Evolutionary conservation across 768 basidiomycete species (phyloP).

Genomic region (Collybia sordida): DNA sequence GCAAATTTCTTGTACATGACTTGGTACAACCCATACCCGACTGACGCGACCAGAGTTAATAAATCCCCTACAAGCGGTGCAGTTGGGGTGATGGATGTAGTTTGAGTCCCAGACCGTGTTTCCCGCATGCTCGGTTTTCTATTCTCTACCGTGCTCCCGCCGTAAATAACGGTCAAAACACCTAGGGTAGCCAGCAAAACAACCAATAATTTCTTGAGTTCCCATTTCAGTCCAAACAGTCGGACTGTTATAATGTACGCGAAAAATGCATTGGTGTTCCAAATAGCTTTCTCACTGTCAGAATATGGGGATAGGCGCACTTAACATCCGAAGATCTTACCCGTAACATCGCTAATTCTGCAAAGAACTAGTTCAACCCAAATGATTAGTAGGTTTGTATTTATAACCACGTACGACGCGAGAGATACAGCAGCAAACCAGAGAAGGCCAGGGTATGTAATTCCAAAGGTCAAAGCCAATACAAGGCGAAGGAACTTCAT

Average conservation of each 20-base stretch:
- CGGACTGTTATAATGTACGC: constrained; percentile 85
- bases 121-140: constrained; percentile 9
- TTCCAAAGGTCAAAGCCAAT: constrained; percentile 49
- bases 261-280: constrained; percentile 91
- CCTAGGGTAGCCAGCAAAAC: constrained; percentile 82
- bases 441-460: constrained; percentile 63
- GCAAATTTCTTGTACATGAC: constrained; percentile 83
- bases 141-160: constrained; percentile 43
- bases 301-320: constrained; percentile 7
- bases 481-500: constrained; percentile 36
- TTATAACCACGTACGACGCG: constrained; percentile 58
- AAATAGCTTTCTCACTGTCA: constrained; percentile 48
- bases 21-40: constrained; percentile 77
- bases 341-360: constrained; percentile 83
- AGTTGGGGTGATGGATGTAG: constrained; percentile 29
- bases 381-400: constrained; percentile 7
- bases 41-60: constrained; percentile 68
- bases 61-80: constrained; percentile 72
- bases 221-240: constrained; percentile 63
- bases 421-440: constrained; percentile 77
- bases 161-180: constrained; percentile 80
- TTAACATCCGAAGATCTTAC: constrained; percentile 25
- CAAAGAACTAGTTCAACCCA: background rate
- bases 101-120: constrained; percentile 5
- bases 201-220: constrained; percentile 60